Conservation (phyloP, 805 yeast genomes). For the Nematodospora valgi region DNA sequence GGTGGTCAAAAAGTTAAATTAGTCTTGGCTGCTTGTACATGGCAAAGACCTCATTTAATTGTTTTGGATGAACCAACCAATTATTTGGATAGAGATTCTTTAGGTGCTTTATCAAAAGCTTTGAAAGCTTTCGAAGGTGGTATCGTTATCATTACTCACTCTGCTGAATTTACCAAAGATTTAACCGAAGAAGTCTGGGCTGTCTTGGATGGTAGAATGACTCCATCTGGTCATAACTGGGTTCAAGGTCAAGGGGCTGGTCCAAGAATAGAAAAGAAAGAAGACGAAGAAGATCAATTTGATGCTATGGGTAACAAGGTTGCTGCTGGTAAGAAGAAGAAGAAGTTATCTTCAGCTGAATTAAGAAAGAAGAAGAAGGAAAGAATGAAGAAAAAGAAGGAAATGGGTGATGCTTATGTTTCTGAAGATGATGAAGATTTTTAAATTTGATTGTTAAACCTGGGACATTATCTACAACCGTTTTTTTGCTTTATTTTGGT, state of each 20-base stretch:
- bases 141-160: conserved; percentile 98
- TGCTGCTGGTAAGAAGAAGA: conserved; percentile 92
- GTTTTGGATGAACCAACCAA: conserved; percentile 99
- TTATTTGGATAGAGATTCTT: conserved; percentile 98
- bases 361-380: conserved; percentile 99
- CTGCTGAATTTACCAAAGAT: conserved; percentile 99
- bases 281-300: conserved; percentile 95
- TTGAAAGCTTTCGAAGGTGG: conserved; percentile 99
- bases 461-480: not conserved
- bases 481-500: not conserved
- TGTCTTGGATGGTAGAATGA: conserved; percentile 95
- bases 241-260: conserved; percentile 99
- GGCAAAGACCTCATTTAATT: conserved; percentile 99
- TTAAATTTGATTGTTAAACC: conserved; percentile 2
- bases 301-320: conserved; percentile 99
- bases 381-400: conserved; percentile 99
- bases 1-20: conserved; percentile 99
- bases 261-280: conserved; percentile 98
- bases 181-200: conserved; percentile 99
- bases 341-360: conserved; percentile 97
- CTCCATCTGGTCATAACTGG: conserved; percentile 99
- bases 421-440: conserved; percentile 75
- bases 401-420: conserved; percentile 97
- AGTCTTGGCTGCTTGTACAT: conserved; percentile 99
- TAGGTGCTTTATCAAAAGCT: conserved; percentile 99